A percentile compares a stretch with the other conserved stretches of the same genome.
These are phyloP conservation scores for Aureobasidium melanogenum DNA, from an alignment of 2,329 filamentous ascomycete genomes.

Conservation along the genomic window DNA sequence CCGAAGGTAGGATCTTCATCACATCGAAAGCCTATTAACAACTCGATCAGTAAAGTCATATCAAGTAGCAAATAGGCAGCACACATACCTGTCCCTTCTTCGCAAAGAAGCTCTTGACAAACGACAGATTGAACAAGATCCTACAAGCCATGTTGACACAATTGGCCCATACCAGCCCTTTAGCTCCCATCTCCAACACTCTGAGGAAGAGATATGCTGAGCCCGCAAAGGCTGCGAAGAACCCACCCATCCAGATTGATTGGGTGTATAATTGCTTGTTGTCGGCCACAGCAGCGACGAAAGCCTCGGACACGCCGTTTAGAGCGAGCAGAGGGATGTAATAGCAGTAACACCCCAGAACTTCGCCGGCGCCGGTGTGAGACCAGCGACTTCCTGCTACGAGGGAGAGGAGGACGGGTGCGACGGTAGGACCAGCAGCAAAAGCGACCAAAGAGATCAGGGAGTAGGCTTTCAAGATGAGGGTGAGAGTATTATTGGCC, in stretches of 20 bases:
- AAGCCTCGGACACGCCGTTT: slow-evolving; percentile 87
- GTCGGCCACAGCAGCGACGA: slow-evolving; percentile 79
- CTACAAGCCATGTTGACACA: slow-evolving; percentile 81
- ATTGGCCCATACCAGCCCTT: slow-evolving; percentile 78
- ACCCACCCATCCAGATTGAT: slow-evolving; percentile 73
- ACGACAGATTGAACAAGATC: slow-evolving; percentile 69
- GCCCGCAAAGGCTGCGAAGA: slow-evolving; percentile 65
- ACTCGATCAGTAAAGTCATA: background rate
- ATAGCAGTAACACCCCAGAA: slow-evolving; percentile 76
- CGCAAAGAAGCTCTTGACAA: slow-evolving; percentile 59
- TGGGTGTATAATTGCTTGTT: slow-evolving; percentile 67
- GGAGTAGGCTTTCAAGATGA: slow-evolving; percentile 63
- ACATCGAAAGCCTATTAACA: slow-evolving; percentile 19
- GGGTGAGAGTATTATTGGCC: slow-evolving; percentile 41
- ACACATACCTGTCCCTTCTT: slow-evolving; percentile 29
- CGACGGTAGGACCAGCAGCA: slow-evolving; percentile 64
- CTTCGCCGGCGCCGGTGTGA: slow-evolving; percentile 59
- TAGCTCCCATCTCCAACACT: slow-evolving; percentile 61
- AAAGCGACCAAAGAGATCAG: slow-evolving; percentile 63
- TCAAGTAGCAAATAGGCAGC: background rate
- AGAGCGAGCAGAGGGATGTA: slow-evolving; percentile 88
- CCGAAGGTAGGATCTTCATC: slow-evolving; percentile 23
- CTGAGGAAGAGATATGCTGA: slow-evolving; percentile 68
- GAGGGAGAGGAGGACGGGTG: slow-evolving; percentile 63
- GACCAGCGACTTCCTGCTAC: slow-evolving; percentile 74